These are phyloP conservation scores for Candida railenensis DNA, from an alignment of 805 yeast genomes.

Conservation along the genomic window DNA sequence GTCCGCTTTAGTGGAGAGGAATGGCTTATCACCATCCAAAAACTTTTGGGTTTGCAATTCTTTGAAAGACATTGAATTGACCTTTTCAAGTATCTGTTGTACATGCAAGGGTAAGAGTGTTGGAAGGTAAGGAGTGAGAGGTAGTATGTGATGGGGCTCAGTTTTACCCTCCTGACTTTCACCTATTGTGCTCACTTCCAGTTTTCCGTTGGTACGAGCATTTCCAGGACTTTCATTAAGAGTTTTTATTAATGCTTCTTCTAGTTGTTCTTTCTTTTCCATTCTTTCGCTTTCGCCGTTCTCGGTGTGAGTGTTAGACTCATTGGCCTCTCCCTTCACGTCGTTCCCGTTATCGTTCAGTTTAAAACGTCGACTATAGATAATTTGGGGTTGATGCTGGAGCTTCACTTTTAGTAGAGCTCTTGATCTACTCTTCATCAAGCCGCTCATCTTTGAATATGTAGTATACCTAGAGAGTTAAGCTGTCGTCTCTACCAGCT, in stretches of 20 bases:
- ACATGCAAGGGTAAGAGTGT: conserved; percentile 2
- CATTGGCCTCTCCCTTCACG: neutral
- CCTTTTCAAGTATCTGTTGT: conserved; percentile 11
- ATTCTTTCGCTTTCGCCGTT: neutral
- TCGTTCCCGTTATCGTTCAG: conserved; percentile 2
- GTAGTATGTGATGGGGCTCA: neutral
- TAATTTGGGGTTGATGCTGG: neutral
- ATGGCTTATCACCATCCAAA: conserved; percentile 4
- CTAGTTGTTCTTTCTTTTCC: neutral
- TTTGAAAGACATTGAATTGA: conserved; percentile 4
- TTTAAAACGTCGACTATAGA: neutral
- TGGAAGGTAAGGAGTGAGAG: neutral
- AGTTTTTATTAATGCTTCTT: neutral
- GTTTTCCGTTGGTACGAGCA: neutral
- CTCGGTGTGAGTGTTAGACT: neutral
- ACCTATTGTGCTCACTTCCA: neutral
- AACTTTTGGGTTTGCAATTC: conserved; percentile 5
- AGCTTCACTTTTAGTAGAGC: neutral
- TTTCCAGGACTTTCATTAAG: neutral
- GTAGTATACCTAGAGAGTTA: no score
- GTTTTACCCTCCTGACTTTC: neutral
- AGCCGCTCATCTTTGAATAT: no score
- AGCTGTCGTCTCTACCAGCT: no score
- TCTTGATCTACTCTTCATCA: no score
- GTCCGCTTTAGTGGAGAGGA: conserved; percentile 4